Evolutionary conservation across 805 yeast species (phyloP).

Genomic region (Pichia nanzhaoensis): DNA sequence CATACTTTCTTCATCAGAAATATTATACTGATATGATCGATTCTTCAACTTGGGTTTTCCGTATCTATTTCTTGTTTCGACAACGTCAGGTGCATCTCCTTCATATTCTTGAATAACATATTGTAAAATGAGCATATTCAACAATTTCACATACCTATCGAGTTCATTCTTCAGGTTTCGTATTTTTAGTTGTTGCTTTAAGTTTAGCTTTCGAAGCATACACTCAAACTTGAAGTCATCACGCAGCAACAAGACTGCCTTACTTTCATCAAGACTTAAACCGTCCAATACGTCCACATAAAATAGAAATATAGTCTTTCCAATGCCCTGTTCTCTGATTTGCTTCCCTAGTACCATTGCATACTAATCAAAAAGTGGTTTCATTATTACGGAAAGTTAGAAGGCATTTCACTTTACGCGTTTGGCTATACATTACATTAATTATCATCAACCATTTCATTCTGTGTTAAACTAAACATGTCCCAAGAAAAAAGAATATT

Average conservation of each 20-base stretch:
- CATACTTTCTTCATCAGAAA: conserved; percentile 50
- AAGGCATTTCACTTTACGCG: too few relatives aligned
- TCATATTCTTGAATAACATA: conserved; percentile 34
- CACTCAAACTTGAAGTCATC: conserved; percentile 18
- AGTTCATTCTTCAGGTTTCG: conserved; percentile 32
- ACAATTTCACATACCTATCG: conserved; percentile 35
- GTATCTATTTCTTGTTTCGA: conserved; percentile 24
- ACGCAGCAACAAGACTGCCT: conserved; percentile 3
- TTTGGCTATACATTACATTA: too few relatives aligned
- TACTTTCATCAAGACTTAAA: neutral
- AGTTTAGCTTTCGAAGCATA: conserved; percentile 12
- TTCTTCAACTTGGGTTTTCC: conserved; percentile 52
- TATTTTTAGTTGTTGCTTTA: conserved; percentile 36
- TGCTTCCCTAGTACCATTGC: neutral
- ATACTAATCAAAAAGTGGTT: too few relatives aligned
- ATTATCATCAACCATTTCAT: neutral
- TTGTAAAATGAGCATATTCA: conserved; percentile 40
- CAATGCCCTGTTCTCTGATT: neutral
- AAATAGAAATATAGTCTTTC: conserved; percentile 4
- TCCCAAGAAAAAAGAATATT: conserved; percentile 16
- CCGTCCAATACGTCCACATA: conserved; percentile 4
- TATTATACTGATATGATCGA: conserved; percentile 40
- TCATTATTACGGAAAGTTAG: too few relatives aligned
- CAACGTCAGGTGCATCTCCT: conserved; percentile 14
- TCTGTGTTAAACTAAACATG: neutral